Evolutionary conservation across 2,329 filamentous ascomycete genomes (phyloP), one percentile per base, ranked within the genome.

Genomic region (Aspergillus ibericus): DNA sequence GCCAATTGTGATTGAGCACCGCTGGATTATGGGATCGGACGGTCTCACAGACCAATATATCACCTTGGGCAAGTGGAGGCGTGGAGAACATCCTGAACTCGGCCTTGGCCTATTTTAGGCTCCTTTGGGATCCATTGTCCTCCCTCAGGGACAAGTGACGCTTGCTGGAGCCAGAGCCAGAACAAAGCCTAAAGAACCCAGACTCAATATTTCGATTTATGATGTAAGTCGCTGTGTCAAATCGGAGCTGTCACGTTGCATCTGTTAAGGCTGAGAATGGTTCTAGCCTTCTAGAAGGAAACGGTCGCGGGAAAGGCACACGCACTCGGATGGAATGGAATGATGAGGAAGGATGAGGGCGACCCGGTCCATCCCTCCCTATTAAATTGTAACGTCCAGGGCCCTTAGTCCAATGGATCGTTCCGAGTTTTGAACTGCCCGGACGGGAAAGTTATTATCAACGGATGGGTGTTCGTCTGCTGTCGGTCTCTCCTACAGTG

Each of bases 11-110:
- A 48, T 48, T 48, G 44, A 32, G 27, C n/a, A 16, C 13, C 15
- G n/a, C n/a, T 48, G 44, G 44, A 20, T 29, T 27, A 32, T 48
- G 46, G 51, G 58, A 40, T 27, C 36, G 52, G 38, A 59, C 51
- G 48, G 53, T 61, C 56, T 36, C 48, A 35, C 29, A 59, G 56
- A 61, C 53, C 61, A 61, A 35, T 16, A 40, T 58, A 58, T 61
- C 48, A 60, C 44, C 29, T 56, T 35, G 51, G 56, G 22, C 40
- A 55, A 62, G 63, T 64, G 60, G 63, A 63, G 63, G 57, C 47
- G 63, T 66, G 63, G 63, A 59, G 63, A 61, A 52, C 56, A 53
- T 54, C 42, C 51, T 50, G 47, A 32, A 29, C 51, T 59, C 42
- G 42, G 51, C 47, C 54, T 53, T 34, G 38, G 49, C 35, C 36